These are phyloP conservation scores for Dothideomycetes sp. DNA, from an alignment of 2,329 filamentous ascomycete species.

Conservation along the genomic window DNA sequence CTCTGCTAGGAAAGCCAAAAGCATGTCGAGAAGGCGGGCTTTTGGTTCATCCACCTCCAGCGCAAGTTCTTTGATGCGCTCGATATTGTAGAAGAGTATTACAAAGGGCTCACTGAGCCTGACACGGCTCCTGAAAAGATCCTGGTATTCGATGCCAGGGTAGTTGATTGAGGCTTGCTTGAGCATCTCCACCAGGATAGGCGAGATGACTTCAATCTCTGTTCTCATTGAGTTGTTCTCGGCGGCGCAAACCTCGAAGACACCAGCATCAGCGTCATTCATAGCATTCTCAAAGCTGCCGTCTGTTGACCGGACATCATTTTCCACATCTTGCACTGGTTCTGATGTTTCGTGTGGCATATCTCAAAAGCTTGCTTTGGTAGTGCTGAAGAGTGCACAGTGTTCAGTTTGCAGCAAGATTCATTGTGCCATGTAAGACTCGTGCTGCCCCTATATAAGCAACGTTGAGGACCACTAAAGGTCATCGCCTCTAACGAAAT, in stretches of 20 bases:
- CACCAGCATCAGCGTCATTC: not conserved
- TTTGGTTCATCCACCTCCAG: conserved; percentile 6
- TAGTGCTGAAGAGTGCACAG: too few species aligned
- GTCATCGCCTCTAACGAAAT: too few species aligned
- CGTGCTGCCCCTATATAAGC: too few species aligned
- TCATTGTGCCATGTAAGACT: too few species aligned
- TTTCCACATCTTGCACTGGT: too few species aligned
- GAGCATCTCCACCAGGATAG: not conserved
- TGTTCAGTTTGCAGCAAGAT: too few species aligned
- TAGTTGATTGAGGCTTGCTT: not conserved
- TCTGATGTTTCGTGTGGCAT: too few species aligned
- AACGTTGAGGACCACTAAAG: too few species aligned
- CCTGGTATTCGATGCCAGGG: not conserved
- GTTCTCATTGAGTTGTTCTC: too few species aligned
- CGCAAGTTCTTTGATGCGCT: not conserved
- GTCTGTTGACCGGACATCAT: too few species aligned
- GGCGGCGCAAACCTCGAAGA: not conserved
- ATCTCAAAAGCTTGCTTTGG: too few species aligned
- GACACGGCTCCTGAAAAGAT: not conserved
- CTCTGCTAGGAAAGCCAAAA: not conserved
- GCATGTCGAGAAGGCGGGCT: not conserved
- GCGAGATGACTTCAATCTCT: not conserved
- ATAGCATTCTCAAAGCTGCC: too few species aligned
- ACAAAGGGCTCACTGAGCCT: not conserved
- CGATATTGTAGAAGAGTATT: not conserved